Percentiles rank a stretch among this genome's conserved stretches.
These are phyloP conservation scores for Aspergillus sp. DNA, from an alignment of 2,329 filamentous ascomycete genomes.

Conservation along the genomic window DNA sequence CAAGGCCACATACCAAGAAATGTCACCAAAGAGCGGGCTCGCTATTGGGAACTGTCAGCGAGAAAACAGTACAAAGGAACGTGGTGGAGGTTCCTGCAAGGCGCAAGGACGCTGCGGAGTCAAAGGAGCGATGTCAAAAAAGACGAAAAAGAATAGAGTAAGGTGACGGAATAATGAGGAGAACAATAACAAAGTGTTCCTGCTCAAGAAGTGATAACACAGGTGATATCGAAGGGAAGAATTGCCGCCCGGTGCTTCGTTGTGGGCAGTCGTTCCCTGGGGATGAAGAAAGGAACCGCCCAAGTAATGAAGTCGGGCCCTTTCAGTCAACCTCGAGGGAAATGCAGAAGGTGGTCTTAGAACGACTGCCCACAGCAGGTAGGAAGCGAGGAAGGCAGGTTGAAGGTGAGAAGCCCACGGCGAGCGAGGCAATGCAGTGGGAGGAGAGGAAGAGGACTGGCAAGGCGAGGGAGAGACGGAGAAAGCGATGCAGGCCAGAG, in stretches of 20 bases:
- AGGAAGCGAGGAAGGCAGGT: constrained; percentile 13
- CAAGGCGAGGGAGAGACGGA: constrained; percentile 14
- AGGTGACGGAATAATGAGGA: constrained; percentile 8
- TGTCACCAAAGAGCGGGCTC: constrained; percentile 18
- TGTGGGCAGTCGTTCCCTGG: constrained; percentile 43
- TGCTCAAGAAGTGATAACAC: not conserved
- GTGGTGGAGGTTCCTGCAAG: constrained; percentile 13
- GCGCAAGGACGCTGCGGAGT: constrained; percentile 8
- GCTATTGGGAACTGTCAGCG: constrained; percentile 22
- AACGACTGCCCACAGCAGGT: constrained; percentile 26
- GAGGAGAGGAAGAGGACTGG: constrained; percentile 10
- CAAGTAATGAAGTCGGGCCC: not conserved
- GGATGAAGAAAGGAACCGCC: constrained; percentile 31
- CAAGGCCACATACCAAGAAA: constrained; percentile 25
- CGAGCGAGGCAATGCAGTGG: constrained; percentile 9
- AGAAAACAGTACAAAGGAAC: constrained; percentile 19
- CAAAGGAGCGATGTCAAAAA: constrained; percentile 13
- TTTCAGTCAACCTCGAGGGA: constrained; percentile 14
- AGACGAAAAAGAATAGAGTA: not conserved
- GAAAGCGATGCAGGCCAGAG: constrained; percentile 12
- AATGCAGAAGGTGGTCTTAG: constrained; percentile 15
- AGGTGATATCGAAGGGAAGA: constrained; percentile 15
- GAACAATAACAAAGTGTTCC: constrained; percentile 3
- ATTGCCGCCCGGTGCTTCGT: constrained; percentile 21
- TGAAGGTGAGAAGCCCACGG: constrained; percentile 15